phyloP scores from a whole-genome alignment of 352 stramenopile species.

The Pseudoperonospora humuli region DNA sequence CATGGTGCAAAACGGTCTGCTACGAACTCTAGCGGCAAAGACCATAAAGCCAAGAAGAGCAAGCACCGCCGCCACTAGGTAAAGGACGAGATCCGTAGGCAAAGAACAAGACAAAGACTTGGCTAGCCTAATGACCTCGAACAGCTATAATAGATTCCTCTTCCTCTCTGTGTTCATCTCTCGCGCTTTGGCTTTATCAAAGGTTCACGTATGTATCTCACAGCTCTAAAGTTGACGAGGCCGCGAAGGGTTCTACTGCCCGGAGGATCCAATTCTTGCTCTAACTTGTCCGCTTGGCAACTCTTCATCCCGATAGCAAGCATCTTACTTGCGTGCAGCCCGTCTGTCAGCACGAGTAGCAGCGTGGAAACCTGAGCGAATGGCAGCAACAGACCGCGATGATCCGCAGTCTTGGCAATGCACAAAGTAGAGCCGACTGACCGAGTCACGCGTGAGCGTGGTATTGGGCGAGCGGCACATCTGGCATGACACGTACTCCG shows the following conservation, averaged over 20 bases:
- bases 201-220: slow-evolving; percentile 15
- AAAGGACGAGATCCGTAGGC: neutral
- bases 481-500: slow-evolving; percentile 99
- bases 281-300: slow-evolving; percentile 12
- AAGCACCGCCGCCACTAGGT: slow-evolving; percentile 15
- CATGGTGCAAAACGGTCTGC: slow-evolving; percentile 12
- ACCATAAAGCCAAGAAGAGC: slow-evolving; percentile 27
- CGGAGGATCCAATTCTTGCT: slow-evolving; percentile 21
- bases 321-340: slow-evolving; percentile 75
- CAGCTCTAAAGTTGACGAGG: slow-evolving; percentile 12
- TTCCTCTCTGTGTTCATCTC: slow-evolving; percentile 27
- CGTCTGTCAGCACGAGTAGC: slow-evolving; percentile 79
- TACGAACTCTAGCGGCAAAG: slow-evolving; percentile 1
- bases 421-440: slow-evolving; percentile 96
- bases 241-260: slow-evolving; percentile 15
- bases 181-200: slow-evolving; percentile 10
- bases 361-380: slow-evolving; percentile 98
- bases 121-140: slow-evolving; percentile 14
- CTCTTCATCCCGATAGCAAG: slow-evolving; percentile 1
- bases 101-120: slow-evolving; percentile 9
- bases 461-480: slow-evolving; percentile 99
- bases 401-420: slow-evolving; percentile 97
- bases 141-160: slow-evolving; percentile 30
- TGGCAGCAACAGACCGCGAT: slow-evolving; percentile 93
- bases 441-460: slow-evolving; percentile 94